These are phyloP conservation scores for Acidiella bohemica DNA, from an alignment of 495 filamentous ascomycete genomes.

Conservation along the genomic window DNA sequence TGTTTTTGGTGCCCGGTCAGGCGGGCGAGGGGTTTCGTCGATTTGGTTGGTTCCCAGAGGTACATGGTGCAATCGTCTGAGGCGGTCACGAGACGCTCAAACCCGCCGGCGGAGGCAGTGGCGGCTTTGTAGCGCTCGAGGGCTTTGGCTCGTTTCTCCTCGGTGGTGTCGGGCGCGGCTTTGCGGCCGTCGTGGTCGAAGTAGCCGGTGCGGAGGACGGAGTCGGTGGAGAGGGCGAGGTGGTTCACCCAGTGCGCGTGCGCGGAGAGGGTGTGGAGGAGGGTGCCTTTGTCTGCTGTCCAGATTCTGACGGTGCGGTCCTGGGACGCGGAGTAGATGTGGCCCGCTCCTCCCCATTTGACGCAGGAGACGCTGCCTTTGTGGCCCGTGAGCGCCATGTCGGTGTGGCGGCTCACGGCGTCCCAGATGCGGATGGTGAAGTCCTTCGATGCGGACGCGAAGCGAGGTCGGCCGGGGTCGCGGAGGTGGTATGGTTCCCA, in stretches of 20 bases:
- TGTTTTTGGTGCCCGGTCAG: constrained; percentile 89
- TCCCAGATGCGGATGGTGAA: constrained; percentile 83
- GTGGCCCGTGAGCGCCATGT: constrained; percentile 74
- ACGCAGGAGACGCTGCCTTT: constrained; percentile 81
- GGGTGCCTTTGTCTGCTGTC: constrained; percentile 63
- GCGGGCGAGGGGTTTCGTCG: constrained; percentile 73
- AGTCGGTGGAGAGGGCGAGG: constrained; percentile 85
- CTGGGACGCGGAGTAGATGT: constrained; percentile 79
- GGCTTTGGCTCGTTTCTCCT: constrained; percentile 62
- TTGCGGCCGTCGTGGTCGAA: constrained; percentile 59
- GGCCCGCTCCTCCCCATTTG: constrained; percentile 80
- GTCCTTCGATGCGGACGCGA: constrained; percentile 87
- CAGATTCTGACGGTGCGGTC: constrained; percentile 91
- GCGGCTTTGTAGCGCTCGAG: constrained; percentile 79
- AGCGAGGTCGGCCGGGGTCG: constrained; percentile 53
- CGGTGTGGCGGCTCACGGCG: constrained; percentile 59
- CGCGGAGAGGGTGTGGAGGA: constrained; percentile 62
- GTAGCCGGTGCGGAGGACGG: constrained; percentile 74
- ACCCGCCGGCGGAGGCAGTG: constrained; percentile 59
- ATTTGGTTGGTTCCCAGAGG: constrained; percentile 75
- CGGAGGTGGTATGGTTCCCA: constrained; percentile 95
- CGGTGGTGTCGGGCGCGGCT: constrained; percentile 51
- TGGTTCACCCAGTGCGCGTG: constrained; percentile 97
- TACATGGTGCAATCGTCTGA: constrained; percentile 95
- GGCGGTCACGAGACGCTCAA: constrained; percentile 79